These are phyloP conservation scores for Tetrapisispora phaffii DNA, from an alignment of 805 yeast species.

Conservation along the genomic window DNA sequence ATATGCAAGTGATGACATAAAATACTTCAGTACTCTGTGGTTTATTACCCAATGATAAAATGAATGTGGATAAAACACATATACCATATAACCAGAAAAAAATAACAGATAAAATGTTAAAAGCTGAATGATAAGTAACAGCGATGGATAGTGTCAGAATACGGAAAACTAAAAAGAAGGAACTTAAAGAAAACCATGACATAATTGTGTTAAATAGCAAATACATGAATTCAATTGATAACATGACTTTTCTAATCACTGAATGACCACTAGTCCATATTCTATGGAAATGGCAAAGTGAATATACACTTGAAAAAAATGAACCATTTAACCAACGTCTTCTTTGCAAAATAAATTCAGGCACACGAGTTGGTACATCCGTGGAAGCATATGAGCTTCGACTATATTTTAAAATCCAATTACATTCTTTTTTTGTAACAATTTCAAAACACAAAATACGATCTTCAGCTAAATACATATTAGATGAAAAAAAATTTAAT, in stretches of 20 bases:
- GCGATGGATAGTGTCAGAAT: constrained; percentile 75
- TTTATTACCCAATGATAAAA: constrained; percentile 84
- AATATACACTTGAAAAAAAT: constrained; percentile 85
- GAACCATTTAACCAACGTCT: constrained; percentile 97
- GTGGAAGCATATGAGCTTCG: constrained; percentile 86
- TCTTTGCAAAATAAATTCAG: constrained; percentile 84
- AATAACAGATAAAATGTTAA: constrained; percentile 65
- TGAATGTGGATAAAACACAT: constrained; percentile 74
- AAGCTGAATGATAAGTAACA: constrained; percentile 45
- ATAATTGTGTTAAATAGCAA: constrained; percentile 65
- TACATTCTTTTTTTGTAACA: constrained; percentile 67
- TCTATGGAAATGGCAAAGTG: constrained; percentile 65
- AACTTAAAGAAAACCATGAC: constrained; percentile 88
- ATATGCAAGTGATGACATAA: constrained; percentile 60
- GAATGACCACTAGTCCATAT: constrained; percentile 77
- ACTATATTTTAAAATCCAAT: constrained; percentile 78
- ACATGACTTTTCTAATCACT: constrained; percentile 50
- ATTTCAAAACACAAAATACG: constrained; percentile 90
- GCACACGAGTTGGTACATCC: constrained; percentile 83
- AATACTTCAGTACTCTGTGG: constrained; percentile 82
- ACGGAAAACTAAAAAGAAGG: constrained; percentile 82
- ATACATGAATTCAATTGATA: constrained; percentile 72
- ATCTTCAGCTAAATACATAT: constrained; percentile 96
- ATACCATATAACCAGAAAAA: constrained; percentile 80
- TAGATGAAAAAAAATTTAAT: constrained; percentile 81